These are phyloP conservation scores for Floccularia luteovirens DNA, from an alignment of 768 basidiomycete species.

Conservation along the genomic window DNA sequence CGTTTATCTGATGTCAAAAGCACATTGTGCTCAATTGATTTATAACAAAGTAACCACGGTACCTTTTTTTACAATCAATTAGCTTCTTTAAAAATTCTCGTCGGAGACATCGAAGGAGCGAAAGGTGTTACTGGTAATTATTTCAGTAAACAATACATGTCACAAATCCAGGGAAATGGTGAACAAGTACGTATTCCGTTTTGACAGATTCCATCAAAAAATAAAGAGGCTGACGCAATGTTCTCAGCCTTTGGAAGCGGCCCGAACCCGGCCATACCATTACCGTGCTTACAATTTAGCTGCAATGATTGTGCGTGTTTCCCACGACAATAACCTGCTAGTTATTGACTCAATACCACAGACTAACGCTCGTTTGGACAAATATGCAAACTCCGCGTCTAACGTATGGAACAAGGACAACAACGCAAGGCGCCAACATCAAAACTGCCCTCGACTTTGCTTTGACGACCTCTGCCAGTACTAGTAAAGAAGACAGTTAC, in stretches of 20 bases:
- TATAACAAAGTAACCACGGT: conserved; percentile 49
- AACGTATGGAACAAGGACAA: conserved; percentile 41
- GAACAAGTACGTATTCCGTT: conserved; percentile 35
- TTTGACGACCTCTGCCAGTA: conserved; percentile 33
- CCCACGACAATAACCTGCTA: not conserved
- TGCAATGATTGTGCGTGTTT: conserved; percentile 50
- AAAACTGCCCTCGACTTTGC: conserved; percentile 51
- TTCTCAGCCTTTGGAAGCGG: conserved; percentile 48
- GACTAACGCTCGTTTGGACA: conserved; percentile 50
- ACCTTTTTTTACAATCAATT: conserved; percentile 58
- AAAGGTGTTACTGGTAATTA: conserved; percentile 35
- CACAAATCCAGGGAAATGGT: conserved; percentile 48
- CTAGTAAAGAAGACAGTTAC: conserved; percentile 24
- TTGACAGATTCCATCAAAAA: not conserved
- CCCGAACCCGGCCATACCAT: conserved; percentile 56
- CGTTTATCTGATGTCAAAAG: not conserved
- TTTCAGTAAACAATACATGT: conserved; percentile 40
- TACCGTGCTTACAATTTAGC: conserved; percentile 63
- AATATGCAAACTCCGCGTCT: conserved; percentile 33
- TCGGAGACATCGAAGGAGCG: conserved; percentile 43
- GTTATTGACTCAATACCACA: conserved; percentile 11
- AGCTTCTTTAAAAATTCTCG: conserved; percentile 45
- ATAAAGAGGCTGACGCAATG: conserved; percentile 2
- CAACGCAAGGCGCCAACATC: conserved; percentile 45
- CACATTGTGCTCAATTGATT: not conserved